Evolutionary conservation across 495 filamentous ascomycete species (phyloP), one percentile per base, ranked within the genome.

Genomic region (Talaromyces ruber): DNA sequence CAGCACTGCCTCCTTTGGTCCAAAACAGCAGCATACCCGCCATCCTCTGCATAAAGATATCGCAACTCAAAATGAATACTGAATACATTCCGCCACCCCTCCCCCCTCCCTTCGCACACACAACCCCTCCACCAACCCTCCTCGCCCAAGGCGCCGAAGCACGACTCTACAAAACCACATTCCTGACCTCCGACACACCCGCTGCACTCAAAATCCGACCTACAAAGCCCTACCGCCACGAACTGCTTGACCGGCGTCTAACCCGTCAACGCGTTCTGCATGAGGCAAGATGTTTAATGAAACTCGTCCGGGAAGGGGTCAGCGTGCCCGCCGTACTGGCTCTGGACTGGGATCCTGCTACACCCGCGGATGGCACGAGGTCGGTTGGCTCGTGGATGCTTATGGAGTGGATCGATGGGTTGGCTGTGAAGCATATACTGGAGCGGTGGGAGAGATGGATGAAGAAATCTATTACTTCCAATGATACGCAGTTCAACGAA

Each of bases 61-160:
- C 11, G 18, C 21, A 16, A 28, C 50, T 47, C 43, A 28, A 28
- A 11, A 57, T 57, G 54, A 25, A 18, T 6, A 57, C 60, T 52
- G 64, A 68, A 43, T 75, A 76, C 59, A 73, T 65, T 24, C 73
- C 74, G 25, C 79, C 79, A 37, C 72, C 81, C 60, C 88, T 89
- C 64, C 90, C 90, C 22, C 64, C 79, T 18, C 86, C 84, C 59
- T 87, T 90, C 81, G 80, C 79, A 68, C 74, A 84, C 67, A 81
- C 84, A 39, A 63, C 74, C 67, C 78, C 84, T 18, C 77, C 83
- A 55, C 75, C 80, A 64, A 72, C 76, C 16, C 78, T 94, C 68
- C 82, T 97, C 62, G 84, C 88, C 39, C 94, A 97, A 81, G 94
- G 94, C 77, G 94, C 94, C 72, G 94, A 98, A 84, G 91, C 89